Evolutionary conservation across 2,329 filamentous ascomycete species (phyloP).

Genomic region (Xylariaceae sp.): DNA sequence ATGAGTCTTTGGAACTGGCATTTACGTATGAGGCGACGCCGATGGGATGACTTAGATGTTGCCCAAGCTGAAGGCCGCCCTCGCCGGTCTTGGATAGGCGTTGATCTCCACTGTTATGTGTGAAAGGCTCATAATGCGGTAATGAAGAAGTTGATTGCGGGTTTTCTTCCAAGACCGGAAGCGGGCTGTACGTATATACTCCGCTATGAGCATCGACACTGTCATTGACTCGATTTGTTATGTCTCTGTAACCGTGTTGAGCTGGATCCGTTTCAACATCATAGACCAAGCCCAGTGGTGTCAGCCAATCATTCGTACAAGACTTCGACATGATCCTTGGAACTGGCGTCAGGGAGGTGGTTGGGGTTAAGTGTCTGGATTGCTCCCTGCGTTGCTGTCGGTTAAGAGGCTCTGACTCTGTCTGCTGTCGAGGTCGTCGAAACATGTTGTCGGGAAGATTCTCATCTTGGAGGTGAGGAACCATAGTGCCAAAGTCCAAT

Average conservation of each 20-base stretch:
- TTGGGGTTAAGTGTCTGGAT: background rate
- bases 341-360: slow-evolving; percentile 22
- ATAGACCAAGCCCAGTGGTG: slow-evolving; percentile 21
- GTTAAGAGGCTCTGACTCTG: slow-evolving; percentile 22
- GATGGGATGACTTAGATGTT: slow-evolving; percentile 18
- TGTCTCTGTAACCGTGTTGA: slow-evolving; percentile 5
- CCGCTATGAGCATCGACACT: slow-evolving; percentile 30
- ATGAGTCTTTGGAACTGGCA: slow-evolving; percentile 13
- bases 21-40: slow-evolving; percentile 19
- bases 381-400: slow-evolving; percentile 7
- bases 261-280: slow-evolving; percentile 9
- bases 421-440: slow-evolving; percentile 8
- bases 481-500: background rate
- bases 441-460: background rate
- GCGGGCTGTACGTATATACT: slow-evolving; percentile 1
- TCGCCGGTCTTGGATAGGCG: slow-evolving; percentile 7
- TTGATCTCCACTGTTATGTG: background rate
- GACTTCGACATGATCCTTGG: slow-evolving; percentile 26
- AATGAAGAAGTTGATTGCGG: slow-evolving; percentile 2
- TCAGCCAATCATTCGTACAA: slow-evolving; percentile 29
- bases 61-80: background rate
- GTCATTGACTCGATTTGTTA: slow-evolving; percentile 20
- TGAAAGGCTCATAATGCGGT: background rate
- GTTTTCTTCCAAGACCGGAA: slow-evolving; percentile 21
- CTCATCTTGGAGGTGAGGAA: background rate